These are phyloP conservation scores for Mimosa pudica DNA, from an alignment of 306 rosid genomes.

Conservation along the genomic window DNA sequence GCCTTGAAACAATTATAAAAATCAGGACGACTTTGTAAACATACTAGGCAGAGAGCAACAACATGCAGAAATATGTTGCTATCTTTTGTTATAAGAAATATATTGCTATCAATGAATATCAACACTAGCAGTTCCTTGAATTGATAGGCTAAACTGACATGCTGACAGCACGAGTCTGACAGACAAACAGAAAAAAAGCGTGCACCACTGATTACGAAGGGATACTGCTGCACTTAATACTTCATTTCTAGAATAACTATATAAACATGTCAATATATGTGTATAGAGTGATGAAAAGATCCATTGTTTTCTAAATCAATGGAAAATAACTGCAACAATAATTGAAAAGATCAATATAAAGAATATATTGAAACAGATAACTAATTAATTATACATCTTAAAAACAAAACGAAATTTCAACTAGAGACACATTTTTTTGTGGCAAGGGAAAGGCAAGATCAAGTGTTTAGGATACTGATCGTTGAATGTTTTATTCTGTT, in stretches of 20 bases:
- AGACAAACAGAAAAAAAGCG: constrained; percentile 16
- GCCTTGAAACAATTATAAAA: neutral
- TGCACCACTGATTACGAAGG: constrained; percentile 25
- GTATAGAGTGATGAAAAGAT: constrained; percentile 7
- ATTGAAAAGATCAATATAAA: neutral
- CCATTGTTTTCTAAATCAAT: neutral
- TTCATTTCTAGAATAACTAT: neutral
- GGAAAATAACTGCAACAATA: neutral
- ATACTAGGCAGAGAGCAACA: constrained; percentile 3
- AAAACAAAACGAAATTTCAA: neutral
- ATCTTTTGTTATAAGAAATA: neutral
- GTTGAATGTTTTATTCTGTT: constrained; percentile 86
- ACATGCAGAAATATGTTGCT: constrained; percentile 21
- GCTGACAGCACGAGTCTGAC: constrained; percentile 1
- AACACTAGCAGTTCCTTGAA: constrained; percentile 22
- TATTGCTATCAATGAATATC: constrained; percentile 24
- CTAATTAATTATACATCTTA: neutral
- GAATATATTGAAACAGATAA: neutral
- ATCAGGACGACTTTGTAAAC: constrained; percentile 7
- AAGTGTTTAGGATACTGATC: constrained; percentile 89
- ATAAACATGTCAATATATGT: neutral
- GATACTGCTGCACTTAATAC: constrained; percentile 18
- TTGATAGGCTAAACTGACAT: constrained; percentile 14
- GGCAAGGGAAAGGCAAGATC: neutral
- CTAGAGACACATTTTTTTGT: neutral